phyloP scores from a whole-genome alignment of 2,329 filamentous ascomycete genomes.

The Diaporthe batatas region DNA sequence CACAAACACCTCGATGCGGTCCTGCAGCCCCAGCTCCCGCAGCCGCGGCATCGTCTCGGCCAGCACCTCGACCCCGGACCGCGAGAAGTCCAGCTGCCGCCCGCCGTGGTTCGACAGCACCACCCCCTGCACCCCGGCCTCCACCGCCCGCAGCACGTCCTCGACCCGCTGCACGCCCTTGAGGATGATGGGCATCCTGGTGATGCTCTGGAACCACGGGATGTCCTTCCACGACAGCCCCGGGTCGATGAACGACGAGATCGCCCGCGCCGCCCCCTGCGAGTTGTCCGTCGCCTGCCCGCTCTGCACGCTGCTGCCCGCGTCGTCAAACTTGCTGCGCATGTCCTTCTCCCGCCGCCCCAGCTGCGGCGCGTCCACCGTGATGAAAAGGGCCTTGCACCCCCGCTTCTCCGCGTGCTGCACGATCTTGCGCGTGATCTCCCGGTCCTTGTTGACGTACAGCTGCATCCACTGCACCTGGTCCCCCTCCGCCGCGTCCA shows the following conservation, averaged over 20 bases:
- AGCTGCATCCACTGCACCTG: slow-evolving; percentile 98
- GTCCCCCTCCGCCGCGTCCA: slow-evolving; percentile 82
- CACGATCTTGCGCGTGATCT: slow-evolving; percentile 90
- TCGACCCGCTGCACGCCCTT: slow-evolving; percentile 98
- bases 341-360: slow-evolving; percentile 98
- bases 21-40: slow-evolving; percentile 77
- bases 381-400: slow-evolving; percentile 97
- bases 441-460: slow-evolving; percentile 96
- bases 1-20: slow-evolving; percentile 87
- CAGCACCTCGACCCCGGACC: slow-evolving; percentile 89
- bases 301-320: slow-evolving; percentile 84
- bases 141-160: slow-evolving; percentile 89
- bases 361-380: slow-evolving; percentile 95
- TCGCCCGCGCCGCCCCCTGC: slow-evolving; percentile 94
- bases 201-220: slow-evolving; percentile 91
- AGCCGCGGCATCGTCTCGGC: slow-evolving; percentile 94
- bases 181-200: slow-evolving; percentile 93
- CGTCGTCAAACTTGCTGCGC: slow-evolving; percentile 90
- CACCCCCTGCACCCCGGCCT: slow-evolving; percentile 86
- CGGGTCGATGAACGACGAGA: slow-evolving; percentile 97
- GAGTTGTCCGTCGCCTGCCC: slow-evolving; percentile 83
- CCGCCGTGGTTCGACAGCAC: slow-evolving; percentile 97
- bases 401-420: slow-evolving; percentile 91
- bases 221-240: slow-evolving; percentile 94
- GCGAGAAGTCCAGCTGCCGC: slow-evolving; percentile 91